These are phyloP conservation scores for Fomitopsis betulina DNA, from an alignment of 1,284 basidiomycete species.

Conservation along the genomic window DNA sequence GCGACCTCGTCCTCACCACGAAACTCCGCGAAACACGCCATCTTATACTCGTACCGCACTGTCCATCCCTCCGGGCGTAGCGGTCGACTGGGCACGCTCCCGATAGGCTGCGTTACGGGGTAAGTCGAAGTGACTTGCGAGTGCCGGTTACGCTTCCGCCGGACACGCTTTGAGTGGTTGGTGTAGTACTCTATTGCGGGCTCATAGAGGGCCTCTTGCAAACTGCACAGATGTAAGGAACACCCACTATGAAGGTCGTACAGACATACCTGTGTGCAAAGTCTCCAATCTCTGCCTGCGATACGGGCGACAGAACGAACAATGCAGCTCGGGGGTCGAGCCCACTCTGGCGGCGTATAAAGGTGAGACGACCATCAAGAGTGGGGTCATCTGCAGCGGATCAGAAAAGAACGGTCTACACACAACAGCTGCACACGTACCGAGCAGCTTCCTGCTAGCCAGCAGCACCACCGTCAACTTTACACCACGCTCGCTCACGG, in stretches of 20 bases:
- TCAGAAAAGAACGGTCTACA: background rate
- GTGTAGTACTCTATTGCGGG: constrained; percentile 91
- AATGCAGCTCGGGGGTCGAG: constrained; percentile 89
- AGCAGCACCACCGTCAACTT: constrained; percentile 95
- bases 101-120: constrained; percentile 34
- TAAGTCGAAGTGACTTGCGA: constrained; percentile 48
- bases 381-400: constrained; percentile 65
- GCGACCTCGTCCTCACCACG: constrained; percentile 87
- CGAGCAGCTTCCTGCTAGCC: constrained; percentile 79
- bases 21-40: constrained; percentile 94
- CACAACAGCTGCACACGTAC: constrained; percentile 37
- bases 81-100: constrained; percentile 44
- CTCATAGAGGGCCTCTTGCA: constrained; percentile 86
- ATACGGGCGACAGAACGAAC: constrained; percentile 93
- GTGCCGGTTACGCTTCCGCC: constrained; percentile 82
- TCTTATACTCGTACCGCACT: constrained; percentile 96
- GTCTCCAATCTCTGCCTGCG: constrained; percentile 74
- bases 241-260: background rate
- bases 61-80: constrained; percentile 89
- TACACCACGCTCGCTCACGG: constrained; percentile 80
- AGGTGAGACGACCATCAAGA: constrained; percentile 81
- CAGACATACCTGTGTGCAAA: constrained; percentile 69
- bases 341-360: constrained; percentile 80
- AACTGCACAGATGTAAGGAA: constrained; percentile 34
- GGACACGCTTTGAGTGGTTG: constrained; percentile 85